Base-by-base conservation (phyloP, 2,329 filamentous ascomycete species). In the Fusarium pilosicola region DNA sequence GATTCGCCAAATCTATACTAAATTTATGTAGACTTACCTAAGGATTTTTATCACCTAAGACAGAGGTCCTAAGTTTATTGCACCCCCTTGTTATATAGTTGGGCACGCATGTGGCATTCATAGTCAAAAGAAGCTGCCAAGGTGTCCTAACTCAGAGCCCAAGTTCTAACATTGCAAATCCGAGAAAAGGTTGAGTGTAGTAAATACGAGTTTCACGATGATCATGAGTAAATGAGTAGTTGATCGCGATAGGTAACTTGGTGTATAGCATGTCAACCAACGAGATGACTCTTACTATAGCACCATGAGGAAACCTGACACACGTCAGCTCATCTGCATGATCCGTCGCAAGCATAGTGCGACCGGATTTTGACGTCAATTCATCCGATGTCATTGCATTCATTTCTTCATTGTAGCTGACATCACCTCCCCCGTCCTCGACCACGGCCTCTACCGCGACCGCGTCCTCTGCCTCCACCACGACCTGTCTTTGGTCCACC, bases 401-500 rank as follows among this genome's bases (percentile, higher is more conserved):
- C 54, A 57, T 68, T 60, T 54, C 58, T 58, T 58, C 28, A 51
- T 59, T 70, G 48, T 74, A 71, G 60, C 62, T 67, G 56, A 71
- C 71, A 71, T 71, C 70, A 69, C 38, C 71, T 70, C 65, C 70
- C 65, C 26, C 73, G 69, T 54, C 77, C 75, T 59, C 77, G 65
- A 32, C 77, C 75, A 49, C 79, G 73, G 32, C 76, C 75, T 62
- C 74, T 77, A 24, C 79, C 77, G 18, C 79, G 74, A 32, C 70
- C 70, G 30, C 80, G 54, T 42, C 78, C 73, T 41, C 80, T 79
- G 7, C 81, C 80, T 14, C 84, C 80, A 14, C 85, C 81, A 18
- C 86, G 80, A n/a, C 86, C 82, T 14, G 81, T 84, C 73, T 82
- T 78, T n/a, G 81, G 83, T 30, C 83, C 82, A 26, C 82, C 81